Conservation (phyloP, 2,329 filamentous ascomycete species). For the Ophiocordyceps australis region DNA sequence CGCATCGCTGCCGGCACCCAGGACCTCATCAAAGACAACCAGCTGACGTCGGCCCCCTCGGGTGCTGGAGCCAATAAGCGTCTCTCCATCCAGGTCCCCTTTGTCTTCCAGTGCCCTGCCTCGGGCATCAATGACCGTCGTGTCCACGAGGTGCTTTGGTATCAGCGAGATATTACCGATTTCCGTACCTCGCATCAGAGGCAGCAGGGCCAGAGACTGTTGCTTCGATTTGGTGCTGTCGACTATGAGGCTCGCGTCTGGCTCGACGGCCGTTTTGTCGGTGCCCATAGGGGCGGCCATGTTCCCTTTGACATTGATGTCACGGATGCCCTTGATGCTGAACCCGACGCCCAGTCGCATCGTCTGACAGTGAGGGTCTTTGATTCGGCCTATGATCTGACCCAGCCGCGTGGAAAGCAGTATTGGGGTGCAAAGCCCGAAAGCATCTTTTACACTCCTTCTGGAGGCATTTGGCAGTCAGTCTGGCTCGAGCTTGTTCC, state of each 20-base stretch:
- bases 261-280: conserved; percentile 32
- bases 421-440: conserved; percentile 44
- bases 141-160: conserved; percentile 51
- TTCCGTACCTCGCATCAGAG: conserved; percentile 24
- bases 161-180: conserved; percentile 34
- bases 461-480: conserved; percentile 38
- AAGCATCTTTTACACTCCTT: conserved; percentile 40
- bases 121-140: conserved; percentile 43
- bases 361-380: conserved; percentile 37
- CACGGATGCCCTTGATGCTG: conserved; percentile 23
- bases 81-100: conserved; percentile 41
- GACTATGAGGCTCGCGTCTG: conserved; percentile 42
- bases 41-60: not conserved
- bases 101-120: conserved; percentile 44
- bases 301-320: conserved; percentile 40
- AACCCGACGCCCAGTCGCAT: conserved; percentile 3
- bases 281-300: conserved; percentile 38
- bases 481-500: conserved; percentile 40
- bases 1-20: conserved; percentile 28
- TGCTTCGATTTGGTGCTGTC: conserved; percentile 41
- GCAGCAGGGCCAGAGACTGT: conserved; percentile 18
- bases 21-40: conserved; percentile 24
- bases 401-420: conserved; percentile 50
- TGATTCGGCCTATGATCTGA: conserved; percentile 45
- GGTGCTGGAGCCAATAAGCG: conserved; percentile 17